Evolutionary conservation across 768 basidiomycete species (phyloP), one percentile per base, ranked within the genome.

Genomic region (Hypholoma sublateritium): DNA sequence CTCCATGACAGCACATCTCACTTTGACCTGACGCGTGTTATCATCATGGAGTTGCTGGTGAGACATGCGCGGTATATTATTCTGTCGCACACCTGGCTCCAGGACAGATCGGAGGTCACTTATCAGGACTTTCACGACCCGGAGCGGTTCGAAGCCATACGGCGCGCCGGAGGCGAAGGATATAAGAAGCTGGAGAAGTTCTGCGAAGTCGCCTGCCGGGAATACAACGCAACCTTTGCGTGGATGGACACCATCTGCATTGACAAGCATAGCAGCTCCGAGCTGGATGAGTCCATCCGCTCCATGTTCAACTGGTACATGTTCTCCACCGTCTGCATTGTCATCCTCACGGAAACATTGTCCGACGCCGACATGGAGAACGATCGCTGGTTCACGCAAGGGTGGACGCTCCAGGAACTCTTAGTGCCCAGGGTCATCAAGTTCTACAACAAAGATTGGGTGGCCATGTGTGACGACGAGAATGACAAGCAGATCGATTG

Each of bases 211-310:
- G 7, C 42, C 3, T 17, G 21, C 7, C 39, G 19, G 1, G 53
- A 45, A 16, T 45, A 53, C 34, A 22, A 19, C 5, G 8, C 44
- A 12, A 44, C 42, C 2, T 39, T 53, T 8, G 53, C 42, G 2
- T 53, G 53, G 53, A 53, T 53, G 53, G 53, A 53, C 21, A 53
- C 53, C 13, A 45, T 53, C 32, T 53, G 53, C 19, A 53, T 53
- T 32, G 35, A 53, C 53, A 53, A 53, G 34, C 32, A 44, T 21
- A 53, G 53, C 34, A 53, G 53, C 32, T 53, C 53, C 19, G 53
- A 53, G 22, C 34, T 53, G 32, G 53, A 53, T 32, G 53, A 53
- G 14, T 53, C 53, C 19, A 44, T 53, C 12, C 53, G 53, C 12
- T 44, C 42, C 5, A 53, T 53, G 53, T 53, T 12, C 36, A 35